Evolutionary conservation across 106 monocot genomes (phyloP).

Genomic region (Apostasia shenzhenica): DNA sequence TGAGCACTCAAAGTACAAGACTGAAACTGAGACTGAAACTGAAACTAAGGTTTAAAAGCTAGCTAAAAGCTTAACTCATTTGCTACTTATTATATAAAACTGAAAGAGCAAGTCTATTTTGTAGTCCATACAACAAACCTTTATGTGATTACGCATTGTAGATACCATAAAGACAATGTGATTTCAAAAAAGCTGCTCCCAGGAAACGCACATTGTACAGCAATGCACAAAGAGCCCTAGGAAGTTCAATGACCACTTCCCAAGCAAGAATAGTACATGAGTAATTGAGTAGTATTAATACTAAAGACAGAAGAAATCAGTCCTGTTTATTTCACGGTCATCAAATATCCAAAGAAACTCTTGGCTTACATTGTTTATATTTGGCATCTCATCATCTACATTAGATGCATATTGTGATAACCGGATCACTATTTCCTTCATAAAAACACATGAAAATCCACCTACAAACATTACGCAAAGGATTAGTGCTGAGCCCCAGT

Average conservation of each 20-base stretch:
- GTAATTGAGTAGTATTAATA: too few species aligned
- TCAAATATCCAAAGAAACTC: not conserved
- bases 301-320: too few species aligned
- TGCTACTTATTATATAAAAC: too few species aligned
- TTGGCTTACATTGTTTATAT: constrained; percentile 43
- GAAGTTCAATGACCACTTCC: not conserved
- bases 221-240: not conserved
- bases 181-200: not conserved
- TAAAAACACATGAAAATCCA: constrained; percentile 38
- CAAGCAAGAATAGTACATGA: not conserved
- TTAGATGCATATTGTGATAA: constrained; percentile 26
- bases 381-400: constrained; percentile 20
- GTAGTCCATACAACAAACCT: too few species aligned
- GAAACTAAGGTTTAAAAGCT: too few species aligned
- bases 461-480: constrained; percentile 28
- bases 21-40: too few species aligned
- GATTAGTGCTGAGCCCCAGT: not conserved
- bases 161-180: too few species aligned
- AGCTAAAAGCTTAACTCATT: too few species aligned
- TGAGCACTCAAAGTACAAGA: too few species aligned
- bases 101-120: too few species aligned
- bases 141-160: too few species aligned
- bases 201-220: not conserved
- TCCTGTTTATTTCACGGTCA: not conserved
- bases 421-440: constrained; percentile 58